These are phyloP conservation scores for Zopfochytrium polystomum DNA, from an alignment of 371 early-diverging fungal genomes.

Conservation along the genomic window DNA sequence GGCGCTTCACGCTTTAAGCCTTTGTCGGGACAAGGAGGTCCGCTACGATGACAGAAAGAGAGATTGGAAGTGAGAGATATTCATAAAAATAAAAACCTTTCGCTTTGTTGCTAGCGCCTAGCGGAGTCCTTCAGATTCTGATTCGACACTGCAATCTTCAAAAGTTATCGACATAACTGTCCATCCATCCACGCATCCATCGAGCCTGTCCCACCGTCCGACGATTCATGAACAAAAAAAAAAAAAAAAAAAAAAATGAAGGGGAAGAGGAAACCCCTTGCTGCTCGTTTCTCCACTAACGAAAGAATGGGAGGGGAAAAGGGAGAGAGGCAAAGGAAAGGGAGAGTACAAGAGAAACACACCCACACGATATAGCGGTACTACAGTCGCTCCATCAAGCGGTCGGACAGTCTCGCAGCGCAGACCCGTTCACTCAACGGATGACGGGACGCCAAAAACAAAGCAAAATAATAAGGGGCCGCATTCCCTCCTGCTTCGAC, in stretches of 20 bases:
- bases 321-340: background rate
- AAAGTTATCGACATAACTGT: too few species aligned
- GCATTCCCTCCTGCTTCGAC: too few species aligned
- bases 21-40: background rate
- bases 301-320: background rate
- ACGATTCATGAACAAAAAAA: background rate
- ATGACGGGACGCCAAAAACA: constrained; percentile 3
- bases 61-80: background rate
- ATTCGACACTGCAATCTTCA: background rate
- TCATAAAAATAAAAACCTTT: background rate
- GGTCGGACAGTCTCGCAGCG: too few species aligned
- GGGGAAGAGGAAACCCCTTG: background rate
- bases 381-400: too few species aligned
- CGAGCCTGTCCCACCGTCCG: too few species aligned
- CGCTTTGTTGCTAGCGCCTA: background rate
- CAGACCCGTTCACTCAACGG: too few species aligned
- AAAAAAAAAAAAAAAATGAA: background rate
- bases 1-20: background rate
- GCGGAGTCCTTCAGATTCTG: background rate
- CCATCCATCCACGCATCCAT: too few species aligned
- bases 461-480: constrained; percentile 4
- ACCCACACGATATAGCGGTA: constrained; percentile 1
- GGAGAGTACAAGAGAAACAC: background rate
- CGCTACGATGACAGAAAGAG: background rate
- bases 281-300: background rate